Base-by-base conservation (phyloP, 2,329 filamentous ascomycete genomes). In the Mycosphaerella sp. region DNA sequence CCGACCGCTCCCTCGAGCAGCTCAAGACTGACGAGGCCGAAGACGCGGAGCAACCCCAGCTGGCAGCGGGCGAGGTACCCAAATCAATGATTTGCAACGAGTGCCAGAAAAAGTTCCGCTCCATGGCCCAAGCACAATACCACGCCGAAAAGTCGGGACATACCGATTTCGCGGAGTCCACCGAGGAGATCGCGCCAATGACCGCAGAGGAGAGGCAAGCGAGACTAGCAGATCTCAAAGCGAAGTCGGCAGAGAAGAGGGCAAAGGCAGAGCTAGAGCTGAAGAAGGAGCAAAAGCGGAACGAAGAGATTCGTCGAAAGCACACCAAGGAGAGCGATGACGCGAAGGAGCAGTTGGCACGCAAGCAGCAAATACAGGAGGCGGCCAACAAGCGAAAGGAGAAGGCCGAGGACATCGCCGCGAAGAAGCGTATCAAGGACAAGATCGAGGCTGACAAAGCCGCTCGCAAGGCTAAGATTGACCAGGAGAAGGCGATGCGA, bases 371-470 rank as follows among this genome's bases (percentile, higher is more conserved):
- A 67, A 81, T 96, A 67, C 95, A 96, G 71, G 89, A 95, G 62
- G 90, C 89, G 0, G 84, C 84, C 46, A 81, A 82, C 63, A 96
- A 96, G 75, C 84, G 85, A 49, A 81, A 85, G 64, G 93, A 98
- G 74, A 96, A 96, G 75, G 74, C 80, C 37, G 88, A 86, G 13
- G 93, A 97, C 47, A 70, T 85, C 7, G 88, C 89, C 39, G 91
- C 89, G 9, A 93, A 91, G 76, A 87, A 85, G 70, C 82, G 87
- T 32, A 91, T 96, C 68, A 85, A 89, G 72, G 90, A 89, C 50
- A 90, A 90, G 77, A 95, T 98, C 58, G 90, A 93, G 61, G 90
- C 87, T 12, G 90, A 97, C 73, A 96, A 94, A 75, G 86, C 88
- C 61, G 89, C 91, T 64, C 83, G 93, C 48, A 84, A 87, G 58